phyloP scores from a whole-genome alignment of 208 protist genomes.

The Lotmaria passim region DNA sequence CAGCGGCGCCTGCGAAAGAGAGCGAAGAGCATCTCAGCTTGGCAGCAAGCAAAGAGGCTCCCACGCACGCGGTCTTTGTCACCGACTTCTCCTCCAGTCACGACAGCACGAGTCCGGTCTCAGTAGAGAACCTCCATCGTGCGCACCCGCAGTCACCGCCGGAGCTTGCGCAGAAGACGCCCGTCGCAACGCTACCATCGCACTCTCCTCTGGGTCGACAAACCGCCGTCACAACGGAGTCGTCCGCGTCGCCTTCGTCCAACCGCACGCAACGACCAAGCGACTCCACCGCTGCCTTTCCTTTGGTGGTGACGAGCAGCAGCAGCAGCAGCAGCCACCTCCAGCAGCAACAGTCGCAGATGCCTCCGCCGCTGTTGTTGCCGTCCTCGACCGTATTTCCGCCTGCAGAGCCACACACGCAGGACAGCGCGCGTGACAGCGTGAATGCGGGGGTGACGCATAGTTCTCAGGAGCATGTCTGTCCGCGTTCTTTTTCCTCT shows the following conservation, averaged over 20 bases:
- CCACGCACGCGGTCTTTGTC: background rate
- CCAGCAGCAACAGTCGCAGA: background rate
- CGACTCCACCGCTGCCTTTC: background rate
- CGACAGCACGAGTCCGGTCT: background rate
- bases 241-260: background rate
- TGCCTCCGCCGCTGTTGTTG: conserved; percentile 1
- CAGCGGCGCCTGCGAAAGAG: background rate
- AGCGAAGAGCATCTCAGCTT: background rate
- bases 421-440: background rate
- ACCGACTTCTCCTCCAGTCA: background rate
- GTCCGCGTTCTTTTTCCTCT: background rate
- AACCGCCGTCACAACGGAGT: background rate
- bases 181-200: background rate
- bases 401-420: background rate
- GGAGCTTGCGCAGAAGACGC: background rate
- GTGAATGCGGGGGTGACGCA: background rate
- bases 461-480: too few species aligned
- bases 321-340: background rate
- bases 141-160: too few species aligned
- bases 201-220: background rate
- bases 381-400: conserved; percentile 2
- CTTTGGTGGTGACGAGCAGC: background rate
- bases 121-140: background rate
- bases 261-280: conserved; percentile 11
- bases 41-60: background rate